Percentiles rank a stretch among this genome's conserved stretches.
phyloP scores from a whole-genome alignment of 257 asterid genomes.

The Fraxinus quadrangulata region DNA sequence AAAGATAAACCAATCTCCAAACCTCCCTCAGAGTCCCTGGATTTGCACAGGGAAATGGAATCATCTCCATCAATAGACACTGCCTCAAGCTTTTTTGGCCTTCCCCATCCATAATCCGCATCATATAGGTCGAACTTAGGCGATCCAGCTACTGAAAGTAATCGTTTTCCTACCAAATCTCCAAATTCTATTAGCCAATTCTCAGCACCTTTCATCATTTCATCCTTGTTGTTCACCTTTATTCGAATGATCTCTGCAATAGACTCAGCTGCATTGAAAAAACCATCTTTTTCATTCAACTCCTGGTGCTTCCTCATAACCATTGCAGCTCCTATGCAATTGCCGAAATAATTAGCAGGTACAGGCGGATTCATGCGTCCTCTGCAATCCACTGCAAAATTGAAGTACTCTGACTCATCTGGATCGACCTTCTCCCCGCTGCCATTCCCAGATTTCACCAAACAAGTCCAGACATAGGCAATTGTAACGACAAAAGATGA shows the following conservation, averaged over 20 bases:
- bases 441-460: slow-evolving; percentile 33
- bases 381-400: slow-evolving; percentile 34
- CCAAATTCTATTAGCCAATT: slow-evolving; percentile 19
- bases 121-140: slow-evolving; percentile 43
- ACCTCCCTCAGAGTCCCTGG: slow-evolving; percentile 35
- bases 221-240: slow-evolving; percentile 26
- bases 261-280: slow-evolving; percentile 35
- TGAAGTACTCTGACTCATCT: not conserved
- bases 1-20: slow-evolving; percentile 42
- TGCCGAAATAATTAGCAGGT: slow-evolving; percentile 54
- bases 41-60: slow-evolving; percentile 38
- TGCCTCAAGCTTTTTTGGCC: slow-evolving; percentile 34
- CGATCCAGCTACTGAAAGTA: slow-evolving; percentile 41
- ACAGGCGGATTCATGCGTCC: slow-evolving; percentile 41
- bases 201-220: slow-evolving; percentile 33
- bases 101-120: slow-evolving; percentile 60
- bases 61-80: slow-evolving; percentile 41
- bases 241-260: slow-evolving; percentile 33
- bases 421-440: slow-evolving; percentile 17
- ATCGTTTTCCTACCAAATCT: not conserved
- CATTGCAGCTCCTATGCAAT: slow-evolving; percentile 37
- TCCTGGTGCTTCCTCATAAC: slow-evolving; percentile 17
- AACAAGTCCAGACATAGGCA: slow-evolving; percentile 49
- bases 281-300: slow-evolving; percentile 38
- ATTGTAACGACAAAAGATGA: slow-evolving; percentile 37